Conservation (phyloP, 169 alveolate genomes). For the Plasmodium knowlesi region DNA sequence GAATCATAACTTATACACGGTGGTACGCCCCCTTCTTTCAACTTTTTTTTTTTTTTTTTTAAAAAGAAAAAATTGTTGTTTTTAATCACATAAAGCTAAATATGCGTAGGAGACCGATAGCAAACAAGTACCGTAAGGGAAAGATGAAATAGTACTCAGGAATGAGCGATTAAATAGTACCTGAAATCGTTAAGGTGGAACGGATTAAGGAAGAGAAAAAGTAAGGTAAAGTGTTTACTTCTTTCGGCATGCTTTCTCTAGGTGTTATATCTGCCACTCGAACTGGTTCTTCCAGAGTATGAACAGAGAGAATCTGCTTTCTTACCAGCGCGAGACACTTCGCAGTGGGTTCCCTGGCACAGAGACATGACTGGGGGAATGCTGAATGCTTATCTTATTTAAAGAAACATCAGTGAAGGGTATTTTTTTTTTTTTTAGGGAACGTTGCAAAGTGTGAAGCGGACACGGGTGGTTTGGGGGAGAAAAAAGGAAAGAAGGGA, state of each 20-base stretch:
- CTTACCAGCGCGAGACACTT: neutral
- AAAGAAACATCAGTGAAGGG: slow-evolving; percentile 1
- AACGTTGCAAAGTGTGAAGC: neutral
- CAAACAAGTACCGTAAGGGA: slow-evolving; percentile 95
- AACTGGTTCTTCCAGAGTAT: neutral
- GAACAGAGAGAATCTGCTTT: neutral
- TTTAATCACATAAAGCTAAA: slow-evolving; percentile 91
- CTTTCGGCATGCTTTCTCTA: neutral
- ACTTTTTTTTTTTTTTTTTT: neutral
- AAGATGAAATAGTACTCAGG: slow-evolving; percentile 93
- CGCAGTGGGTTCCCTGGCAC: neutral
- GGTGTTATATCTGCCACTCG: neutral
- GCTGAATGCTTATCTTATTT: slow-evolving; percentile 12
- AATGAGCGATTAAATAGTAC: slow-evolving; percentile 90
- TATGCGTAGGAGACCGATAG: slow-evolving; percentile 93
- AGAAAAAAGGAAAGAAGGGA: neutral
- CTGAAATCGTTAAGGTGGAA: slow-evolving; percentile 92
- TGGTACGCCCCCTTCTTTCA: neutral
- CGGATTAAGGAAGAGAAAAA: slow-evolving; percentile 85
- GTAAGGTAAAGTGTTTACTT: slow-evolving; percentile 35
- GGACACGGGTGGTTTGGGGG: neutral
- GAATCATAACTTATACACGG: neutral
- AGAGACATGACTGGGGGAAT: neutral
- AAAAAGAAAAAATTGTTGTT: neutral
- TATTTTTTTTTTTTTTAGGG: neutral